Evolutionary conservation across 345 rosid species (phyloP).

Genomic region (Anastatica hierochuntica): DNA sequence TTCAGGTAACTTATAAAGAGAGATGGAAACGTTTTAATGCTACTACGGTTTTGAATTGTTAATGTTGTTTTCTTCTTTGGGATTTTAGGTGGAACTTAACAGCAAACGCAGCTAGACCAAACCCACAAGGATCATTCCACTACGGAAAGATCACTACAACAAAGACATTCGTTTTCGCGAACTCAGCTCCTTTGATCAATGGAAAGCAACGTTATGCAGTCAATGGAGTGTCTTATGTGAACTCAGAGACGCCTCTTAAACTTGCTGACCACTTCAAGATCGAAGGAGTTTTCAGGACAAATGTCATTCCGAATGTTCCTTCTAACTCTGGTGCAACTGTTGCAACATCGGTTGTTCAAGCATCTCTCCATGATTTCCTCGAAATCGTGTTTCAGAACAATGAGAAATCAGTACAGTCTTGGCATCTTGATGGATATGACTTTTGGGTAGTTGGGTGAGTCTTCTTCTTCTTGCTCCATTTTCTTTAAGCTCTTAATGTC

Average conservation of each 20-base stretch:
- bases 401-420: conserved; percentile 59
- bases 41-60: no score
- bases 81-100: conserved; percentile 98
- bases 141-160: conserved; percentile 56
- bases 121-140: conserved; percentile 92
- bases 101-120: conserved; percentile 92
- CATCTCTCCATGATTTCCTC: conserved; percentile 50
- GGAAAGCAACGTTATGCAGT: conserved; percentile 79
- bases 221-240: conserved; percentile 62
- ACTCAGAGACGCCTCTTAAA: conserved; percentile 74
- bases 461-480: not conserved
- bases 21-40: no score
- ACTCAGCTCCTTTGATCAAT: conserved; percentile 62
- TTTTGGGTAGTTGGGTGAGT: conserved; percentile 90
- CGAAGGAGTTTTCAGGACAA: conserved; percentile 49
- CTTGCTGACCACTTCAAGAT: conserved; percentile 78
- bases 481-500: not conserved
- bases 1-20: no score
- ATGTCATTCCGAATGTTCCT: no score
- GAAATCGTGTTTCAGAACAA: conserved; percentile 76
- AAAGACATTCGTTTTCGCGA: conserved; percentile 45
- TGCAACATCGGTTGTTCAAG: conserved; percentile 55
- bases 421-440: conserved; percentile 97
- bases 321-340: no score
- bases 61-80: no score